Percentiles rank a stretch among this genome's conserved stretches.
phyloP scores from a whole-genome alignment of 176 grass and related monocot species.

The Rhynchospora breviuscula region DNA sequence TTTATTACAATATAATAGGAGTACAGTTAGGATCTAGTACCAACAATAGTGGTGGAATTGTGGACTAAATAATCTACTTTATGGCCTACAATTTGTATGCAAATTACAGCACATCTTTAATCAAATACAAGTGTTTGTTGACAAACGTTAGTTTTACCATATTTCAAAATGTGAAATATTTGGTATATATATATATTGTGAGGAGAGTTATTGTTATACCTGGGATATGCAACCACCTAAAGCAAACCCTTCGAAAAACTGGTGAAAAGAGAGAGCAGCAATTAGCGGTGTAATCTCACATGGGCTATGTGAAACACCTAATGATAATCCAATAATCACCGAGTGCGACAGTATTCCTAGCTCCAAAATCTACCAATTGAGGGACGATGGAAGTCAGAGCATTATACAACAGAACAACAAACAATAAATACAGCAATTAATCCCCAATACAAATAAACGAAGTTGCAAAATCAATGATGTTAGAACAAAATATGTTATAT shows the following conservation, averaged over 20 bases:
- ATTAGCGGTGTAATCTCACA: slow-evolving; percentile 69
- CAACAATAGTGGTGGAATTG: neutral
- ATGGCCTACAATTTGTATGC: neutral
- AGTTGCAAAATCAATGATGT: neutral
- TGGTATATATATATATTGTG: neutral
- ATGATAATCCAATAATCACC: slow-evolving; percentile 66
- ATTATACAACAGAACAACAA: neutral
- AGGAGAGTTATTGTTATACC: slow-evolving; percentile 28
- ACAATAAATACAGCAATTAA: neutral
- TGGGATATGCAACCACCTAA: slow-evolving; percentile 76
- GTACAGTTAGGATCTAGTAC: neutral
- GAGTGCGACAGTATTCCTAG: slow-evolving; percentile 90
- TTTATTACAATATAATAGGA: neutral
- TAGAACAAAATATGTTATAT: neutral
- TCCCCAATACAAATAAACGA: neutral
- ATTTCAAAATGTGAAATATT: too few relatives aligned
- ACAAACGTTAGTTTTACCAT: neutral
- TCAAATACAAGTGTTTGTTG: neutral
- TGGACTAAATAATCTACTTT: neutral
- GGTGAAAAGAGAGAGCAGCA: slow-evolving; percentile 74
- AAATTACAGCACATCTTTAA: neutral
- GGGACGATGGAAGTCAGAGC: neutral
- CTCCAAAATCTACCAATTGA: slow-evolving; percentile 53
- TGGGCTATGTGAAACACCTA: slow-evolving; percentile 69
- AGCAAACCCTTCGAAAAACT: slow-evolving; percentile 89